These are phyloP conservation scores for Miscanthus lutarioriparius DNA, from an alignment of 176 grass and related monocot genomes.

Conservation along the genomic window DNA sequence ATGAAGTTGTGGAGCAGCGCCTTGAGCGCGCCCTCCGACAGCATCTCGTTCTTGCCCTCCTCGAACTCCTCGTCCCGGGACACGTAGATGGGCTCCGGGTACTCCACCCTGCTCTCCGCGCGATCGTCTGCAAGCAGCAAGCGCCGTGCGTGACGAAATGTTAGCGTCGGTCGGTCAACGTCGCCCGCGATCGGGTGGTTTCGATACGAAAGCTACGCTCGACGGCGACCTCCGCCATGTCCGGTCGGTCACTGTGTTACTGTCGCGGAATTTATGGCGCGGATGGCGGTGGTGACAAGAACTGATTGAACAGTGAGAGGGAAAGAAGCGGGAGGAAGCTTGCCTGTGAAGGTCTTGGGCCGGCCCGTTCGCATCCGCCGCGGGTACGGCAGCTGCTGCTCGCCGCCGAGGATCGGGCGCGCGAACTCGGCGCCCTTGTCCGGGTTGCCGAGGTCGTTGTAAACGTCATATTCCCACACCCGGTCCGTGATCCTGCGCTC, in stretches of 20 bases:
- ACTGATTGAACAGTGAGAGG: neutral
- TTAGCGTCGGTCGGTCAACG: neutral
- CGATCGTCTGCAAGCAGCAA: conserved; percentile 47
- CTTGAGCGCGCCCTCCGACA: conserved; percentile 60
- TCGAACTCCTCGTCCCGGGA: conserved; percentile 91
- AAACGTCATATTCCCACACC: conserved; percentile 73
- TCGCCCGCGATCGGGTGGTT: conserved; percentile 30
- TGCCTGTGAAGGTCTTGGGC: conserved; percentile 57
- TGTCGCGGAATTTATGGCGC: conserved; percentile 31
- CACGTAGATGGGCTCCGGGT: conserved; percentile 73
- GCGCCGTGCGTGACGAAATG: neutral
- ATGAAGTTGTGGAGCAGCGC: conserved; percentile 94
- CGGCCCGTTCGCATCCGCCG: conserved; percentile 77
- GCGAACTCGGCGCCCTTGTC: conserved; percentile 68
- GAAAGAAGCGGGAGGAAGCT: neutral
- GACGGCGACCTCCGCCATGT: conserved; percentile 32
- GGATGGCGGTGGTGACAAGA: neutral
- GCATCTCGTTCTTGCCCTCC: conserved; percentile 90
- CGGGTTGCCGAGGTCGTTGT: conserved; percentile 85
- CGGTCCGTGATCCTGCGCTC: conserved; percentile 61
- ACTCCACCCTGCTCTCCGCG: conserved; percentile 72
- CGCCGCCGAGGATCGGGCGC: conserved; percentile 66
- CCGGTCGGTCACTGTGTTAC: conserved; percentile 22
- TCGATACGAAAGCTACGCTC: conserved; percentile 42
- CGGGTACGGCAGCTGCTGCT: conserved; percentile 63